These are phyloP conservation scores for Rhizopus arrhizus DNA, from an alignment of 371 early-diverging fungal genomes.

Conservation along the genomic window DNA sequence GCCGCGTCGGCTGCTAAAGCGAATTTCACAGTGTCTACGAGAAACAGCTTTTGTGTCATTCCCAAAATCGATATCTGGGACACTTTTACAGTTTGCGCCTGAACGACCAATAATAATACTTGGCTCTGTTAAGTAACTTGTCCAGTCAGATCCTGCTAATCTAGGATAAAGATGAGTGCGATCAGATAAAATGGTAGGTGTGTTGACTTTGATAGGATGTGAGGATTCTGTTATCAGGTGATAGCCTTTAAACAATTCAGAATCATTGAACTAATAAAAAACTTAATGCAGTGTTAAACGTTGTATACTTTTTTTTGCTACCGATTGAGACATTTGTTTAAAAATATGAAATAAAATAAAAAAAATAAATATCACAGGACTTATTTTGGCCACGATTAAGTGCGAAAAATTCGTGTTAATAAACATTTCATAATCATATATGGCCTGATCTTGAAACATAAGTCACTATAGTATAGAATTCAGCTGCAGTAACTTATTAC, in stretches of 20 bases:
- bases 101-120: constrained; percentile 42
- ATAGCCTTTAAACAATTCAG: constrained; percentile 29
- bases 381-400: no score
- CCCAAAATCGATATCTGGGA: constrained; percentile 42
- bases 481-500: no score
- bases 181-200: constrained; percentile 29
- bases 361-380: no score
- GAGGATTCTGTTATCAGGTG: constrained; percentile 38
- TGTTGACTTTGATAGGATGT: constrained; percentile 32
- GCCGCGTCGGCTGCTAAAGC: constrained; percentile 26
- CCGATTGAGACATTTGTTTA: no score
- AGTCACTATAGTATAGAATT: no score
- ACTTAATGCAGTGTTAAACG: no score
- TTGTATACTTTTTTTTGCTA: no score
- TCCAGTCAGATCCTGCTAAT: constrained; percentile 47
- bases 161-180: constrained; percentile 42
- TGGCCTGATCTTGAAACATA: no score
- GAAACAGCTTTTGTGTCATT: constrained; percentile 39
- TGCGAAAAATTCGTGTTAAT: no score
- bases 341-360: no score
- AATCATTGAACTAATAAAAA: constrained; percentile 28
- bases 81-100: not conserved
- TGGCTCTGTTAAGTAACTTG: constrained; percentile 40
- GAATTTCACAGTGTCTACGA: constrained; percentile 46
- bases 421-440: no score